A percentile compares a stretch with the other conserved stretches of the same genome.
phyloP scores from a whole-genome alignment of 2,329 filamentous ascomycete species.

The Pseudonectria foliicola region DNA sequence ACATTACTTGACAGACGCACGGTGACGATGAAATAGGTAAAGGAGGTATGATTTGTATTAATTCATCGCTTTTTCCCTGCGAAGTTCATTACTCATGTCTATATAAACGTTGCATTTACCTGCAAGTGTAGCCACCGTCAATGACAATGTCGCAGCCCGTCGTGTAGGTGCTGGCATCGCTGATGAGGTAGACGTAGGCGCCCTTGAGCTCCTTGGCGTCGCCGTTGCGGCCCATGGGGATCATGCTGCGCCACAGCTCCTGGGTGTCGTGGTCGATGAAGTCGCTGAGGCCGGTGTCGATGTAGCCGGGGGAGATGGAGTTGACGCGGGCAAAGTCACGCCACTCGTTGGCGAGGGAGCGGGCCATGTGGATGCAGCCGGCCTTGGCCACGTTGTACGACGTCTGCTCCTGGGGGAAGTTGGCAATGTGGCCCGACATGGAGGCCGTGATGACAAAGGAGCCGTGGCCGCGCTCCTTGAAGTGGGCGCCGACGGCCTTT shows the following conservation, averaged over 20 bases:
- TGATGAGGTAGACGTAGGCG: constrained; percentile 71
- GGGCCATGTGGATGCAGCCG: constrained; percentile 41
- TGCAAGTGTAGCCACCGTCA: constrained; percentile 59
- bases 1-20: too few relatives aligned
- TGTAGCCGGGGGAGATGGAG: constrained; percentile 61
- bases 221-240: constrained; percentile 64
- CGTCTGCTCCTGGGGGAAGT: constrained; percentile 61
- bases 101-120: constrained; percentile 22
- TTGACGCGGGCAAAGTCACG: constrained; percentile 61
- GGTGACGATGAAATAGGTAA: too few relatives aligned
- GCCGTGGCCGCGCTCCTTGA: constrained; percentile 55
- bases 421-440: constrained; percentile 65
- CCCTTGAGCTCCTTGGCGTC: constrained; percentile 65
- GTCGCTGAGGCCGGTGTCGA: constrained; percentile 59
- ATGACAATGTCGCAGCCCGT: constrained; percentile 65
- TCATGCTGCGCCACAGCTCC: constrained; percentile 67
- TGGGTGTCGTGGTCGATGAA: constrained; percentile 62
- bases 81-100: too few relatives aligned
- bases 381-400: constrained; percentile 61
- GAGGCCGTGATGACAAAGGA: constrained; percentile 63
- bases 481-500: constrained; percentile 55
- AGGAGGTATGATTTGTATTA: too few relatives aligned
- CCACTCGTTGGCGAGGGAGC: constrained; percentile 56
- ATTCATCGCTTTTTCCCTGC: too few relatives aligned
- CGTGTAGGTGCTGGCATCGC: constrained; percentile 68